phyloP scores from a whole-genome alignment of 352 stramenopile species.

The Pythium folliculosum region DNA sequence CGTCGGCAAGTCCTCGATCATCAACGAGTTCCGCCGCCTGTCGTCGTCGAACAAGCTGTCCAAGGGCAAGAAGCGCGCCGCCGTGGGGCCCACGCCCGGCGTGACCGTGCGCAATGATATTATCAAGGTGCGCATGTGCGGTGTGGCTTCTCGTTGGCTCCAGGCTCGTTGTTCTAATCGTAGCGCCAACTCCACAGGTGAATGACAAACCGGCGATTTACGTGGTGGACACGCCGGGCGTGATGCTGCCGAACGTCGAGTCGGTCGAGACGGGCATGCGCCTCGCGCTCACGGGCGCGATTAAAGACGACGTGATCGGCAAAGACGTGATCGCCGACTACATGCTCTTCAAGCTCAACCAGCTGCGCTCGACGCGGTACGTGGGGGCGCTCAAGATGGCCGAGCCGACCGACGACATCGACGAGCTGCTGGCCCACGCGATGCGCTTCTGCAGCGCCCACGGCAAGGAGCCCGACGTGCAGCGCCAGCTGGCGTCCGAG shows the following conservation, averaged over 20 bases:
- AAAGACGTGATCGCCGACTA: conserved; percentile 88
- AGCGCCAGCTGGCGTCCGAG: conserved; percentile 62
- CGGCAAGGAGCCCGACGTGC: conserved; percentile 78
- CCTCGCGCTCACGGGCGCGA: conserved; percentile 81
- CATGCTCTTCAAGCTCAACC: conserved; percentile 88
- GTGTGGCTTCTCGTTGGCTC: no score
- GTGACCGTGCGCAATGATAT: conserved; percentile 88
- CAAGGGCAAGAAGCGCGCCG: conserved; percentile 80
- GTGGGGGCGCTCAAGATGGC: conserved; percentile 69
- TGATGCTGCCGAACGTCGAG: conserved; percentile 87
- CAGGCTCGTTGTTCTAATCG: conserved; percentile 1
- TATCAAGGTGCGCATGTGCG: conserved; percentile 65
- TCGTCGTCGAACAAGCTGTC: conserved; percentile 74
- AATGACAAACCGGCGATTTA: conserved; percentile 88
- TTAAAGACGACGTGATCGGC: conserved; percentile 87
- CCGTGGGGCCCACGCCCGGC: conserved; percentile 79
- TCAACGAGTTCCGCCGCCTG: conserved; percentile 83
- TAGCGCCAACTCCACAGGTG: conserved; percentile 35
- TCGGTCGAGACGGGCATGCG: conserved; percentile 81
- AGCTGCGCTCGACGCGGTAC: conserved; percentile 76
- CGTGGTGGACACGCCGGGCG: conserved; percentile 87
- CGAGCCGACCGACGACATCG: conserved; percentile 74
- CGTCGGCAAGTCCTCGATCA: conserved; percentile 90
- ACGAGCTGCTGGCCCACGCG: conserved; percentile 60
- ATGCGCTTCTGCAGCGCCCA: conserved; percentile 71